A percentile compares a stretch with the other conserved stretches of the same genome.
phyloP scores from a whole-genome alignment of 108 stramenopile species.

The Bacterosira constricta region DNA sequence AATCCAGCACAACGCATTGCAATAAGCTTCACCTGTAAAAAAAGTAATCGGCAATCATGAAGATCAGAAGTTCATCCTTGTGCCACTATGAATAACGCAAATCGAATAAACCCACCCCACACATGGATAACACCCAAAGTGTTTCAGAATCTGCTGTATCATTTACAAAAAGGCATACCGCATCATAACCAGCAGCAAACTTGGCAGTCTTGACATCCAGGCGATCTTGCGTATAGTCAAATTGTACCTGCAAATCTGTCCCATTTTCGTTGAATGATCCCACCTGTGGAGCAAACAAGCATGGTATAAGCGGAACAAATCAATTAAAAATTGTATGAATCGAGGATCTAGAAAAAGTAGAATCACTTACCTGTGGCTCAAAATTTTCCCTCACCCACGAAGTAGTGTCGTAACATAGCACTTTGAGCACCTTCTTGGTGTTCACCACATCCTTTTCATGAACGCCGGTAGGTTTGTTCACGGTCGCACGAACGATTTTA shows the following conservation, averaged over 20 bases:
- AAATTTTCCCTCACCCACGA: conserved; percentile 61
- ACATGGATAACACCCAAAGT: conserved; percentile 50
- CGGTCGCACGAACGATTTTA: conserved; percentile 28
- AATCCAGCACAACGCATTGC: conserved; percentile 79
- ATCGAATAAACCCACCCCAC: conserved; percentile 56
- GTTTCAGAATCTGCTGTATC: conserved; percentile 65
- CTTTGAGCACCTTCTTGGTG: conserved; percentile 28
- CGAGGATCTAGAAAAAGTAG: background rate
- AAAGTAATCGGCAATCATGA: background rate
- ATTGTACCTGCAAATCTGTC: conserved; percentile 42
- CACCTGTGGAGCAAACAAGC: conserved; percentile 5
- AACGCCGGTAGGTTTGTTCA: conserved; percentile 14
- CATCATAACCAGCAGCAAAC: conserved; percentile 71
- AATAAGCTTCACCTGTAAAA: conserved; percentile 37
- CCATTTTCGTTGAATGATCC: conserved; percentile 50
- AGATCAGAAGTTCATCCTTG: background rate
- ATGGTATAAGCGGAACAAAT: background rate
- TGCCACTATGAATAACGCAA: background rate
- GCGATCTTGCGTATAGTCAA: conserved; percentile 70
- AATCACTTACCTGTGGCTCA: conserved; percentile 25
- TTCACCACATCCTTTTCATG: conserved; percentile 1
- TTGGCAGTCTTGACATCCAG: conserved; percentile 44
- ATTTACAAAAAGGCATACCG: conserved; percentile 80
- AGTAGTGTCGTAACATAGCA: conserved; percentile 71
- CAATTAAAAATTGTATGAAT: background rate